Conservation (phyloP, 352 stramenopile genomes). For the Phytophthora ohioensis region DNA sequence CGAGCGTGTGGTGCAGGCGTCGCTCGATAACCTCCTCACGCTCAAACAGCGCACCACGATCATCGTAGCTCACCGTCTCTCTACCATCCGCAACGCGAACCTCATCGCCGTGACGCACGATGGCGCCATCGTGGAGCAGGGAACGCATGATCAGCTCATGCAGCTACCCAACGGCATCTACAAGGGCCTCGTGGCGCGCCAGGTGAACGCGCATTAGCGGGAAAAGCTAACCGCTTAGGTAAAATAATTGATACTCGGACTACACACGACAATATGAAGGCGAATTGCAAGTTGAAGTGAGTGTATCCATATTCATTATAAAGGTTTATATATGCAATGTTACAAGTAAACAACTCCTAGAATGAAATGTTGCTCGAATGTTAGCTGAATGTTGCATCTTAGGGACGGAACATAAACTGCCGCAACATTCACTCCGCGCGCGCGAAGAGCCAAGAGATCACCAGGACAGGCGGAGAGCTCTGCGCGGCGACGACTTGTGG, state of each 20-base stretch:
- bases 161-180: conserved; percentile 58
- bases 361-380: conserved; percentile 14
- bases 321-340: conserved; percentile 21
- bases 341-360: neutral
- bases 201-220: conserved; percentile 41
- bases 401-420: neutral
- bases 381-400: conserved; percentile 22
- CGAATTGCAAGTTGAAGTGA: conserved; percentile 20
- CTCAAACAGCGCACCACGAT: conserved; percentile 50
- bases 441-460: conserved; percentile 14
- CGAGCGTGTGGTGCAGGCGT: conserved; percentile 47
- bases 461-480: conserved; percentile 18
- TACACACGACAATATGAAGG: conserved; percentile 9
- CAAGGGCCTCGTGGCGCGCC: conserved; percentile 45
- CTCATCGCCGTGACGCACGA: conserved; percentile 47
- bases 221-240: neutral
- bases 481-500: conserved; percentile 16
- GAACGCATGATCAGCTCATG: conserved; percentile 78
- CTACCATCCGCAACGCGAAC: conserved; percentile 46
- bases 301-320: conserved; percentile 19
- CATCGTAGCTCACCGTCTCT: conserved; percentile 46
- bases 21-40: conserved; percentile 39
- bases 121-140: conserved; percentile 46
- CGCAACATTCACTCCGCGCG: conserved; percentile 14
- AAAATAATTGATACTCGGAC: neutral